Conservation (phyloP, 805 yeast genomes). For the Pichia californica region DNA sequence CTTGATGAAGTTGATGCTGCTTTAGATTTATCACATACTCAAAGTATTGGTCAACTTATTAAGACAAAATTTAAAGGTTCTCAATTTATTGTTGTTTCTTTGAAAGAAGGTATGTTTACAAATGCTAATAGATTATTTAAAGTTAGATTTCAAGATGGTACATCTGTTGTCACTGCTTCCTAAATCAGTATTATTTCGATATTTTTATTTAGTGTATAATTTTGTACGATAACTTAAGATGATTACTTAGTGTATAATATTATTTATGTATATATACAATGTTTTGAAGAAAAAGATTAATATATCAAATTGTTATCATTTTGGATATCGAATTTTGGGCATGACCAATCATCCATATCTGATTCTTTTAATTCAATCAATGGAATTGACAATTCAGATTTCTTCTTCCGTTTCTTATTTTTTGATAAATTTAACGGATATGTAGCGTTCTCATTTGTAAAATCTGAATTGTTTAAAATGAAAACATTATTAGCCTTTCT, state of each 20-base stretch:
- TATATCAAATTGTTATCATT: too few species aligned
- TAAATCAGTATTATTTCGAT: conserved; percentile 15
- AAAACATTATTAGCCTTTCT: not conserved
- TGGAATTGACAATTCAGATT: not conserved
- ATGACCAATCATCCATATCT: not conserved
- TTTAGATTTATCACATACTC: conserved; percentile 92
- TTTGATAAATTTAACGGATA: too few species aligned
- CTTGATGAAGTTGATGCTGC: conserved; percentile 99
- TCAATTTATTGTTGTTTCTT: conserved; percentile 92
- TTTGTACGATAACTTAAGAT: too few species aligned
- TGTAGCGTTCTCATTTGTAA: not conserved
- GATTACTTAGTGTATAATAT: too few species aligned
- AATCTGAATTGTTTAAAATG: not conserved
- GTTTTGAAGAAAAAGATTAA: not conserved
- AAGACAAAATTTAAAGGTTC: conserved; percentile 93
- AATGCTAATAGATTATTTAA: conserved; percentile 93
- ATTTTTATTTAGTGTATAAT: too few species aligned
- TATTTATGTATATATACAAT: not conserved
- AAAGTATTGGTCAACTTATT: conserved; percentile 93
- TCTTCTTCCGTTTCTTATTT: not conserved
- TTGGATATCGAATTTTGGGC: not conserved
- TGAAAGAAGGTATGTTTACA: conserved; percentile 97
- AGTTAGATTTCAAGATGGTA: conserved; percentile 94
- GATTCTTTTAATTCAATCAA: not conserved
- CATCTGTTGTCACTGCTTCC: conserved; percentile 80